Evolutionary conservation across 2,329 filamentous ascomycete genomes (phyloP).

Genomic region (Pseudogymnoascus verrucosus): DNA sequence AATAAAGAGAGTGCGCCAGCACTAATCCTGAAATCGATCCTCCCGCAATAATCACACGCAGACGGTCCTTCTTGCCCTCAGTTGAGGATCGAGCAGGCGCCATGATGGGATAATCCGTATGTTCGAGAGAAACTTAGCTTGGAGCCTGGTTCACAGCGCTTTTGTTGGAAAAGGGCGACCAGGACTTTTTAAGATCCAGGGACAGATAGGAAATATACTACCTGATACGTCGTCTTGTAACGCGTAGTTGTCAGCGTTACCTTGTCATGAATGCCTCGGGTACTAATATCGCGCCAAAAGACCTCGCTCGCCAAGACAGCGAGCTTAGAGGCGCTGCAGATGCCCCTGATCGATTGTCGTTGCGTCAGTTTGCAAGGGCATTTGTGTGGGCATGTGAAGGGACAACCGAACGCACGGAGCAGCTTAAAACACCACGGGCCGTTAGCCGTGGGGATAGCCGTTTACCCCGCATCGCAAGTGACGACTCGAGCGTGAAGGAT

Average conservation of each 20-base stretch:
- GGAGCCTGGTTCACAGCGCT: background rate
- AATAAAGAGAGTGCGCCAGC: conserved; percentile 38
- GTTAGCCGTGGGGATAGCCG: background rate
- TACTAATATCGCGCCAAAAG: background rate
- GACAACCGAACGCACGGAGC: background rate
- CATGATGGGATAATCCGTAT: background rate
- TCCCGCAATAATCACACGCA: conserved; percentile 38
- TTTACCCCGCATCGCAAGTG: background rate
- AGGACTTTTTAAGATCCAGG: background rate
- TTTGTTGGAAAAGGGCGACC: background rate
- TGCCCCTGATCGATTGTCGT: background rate
- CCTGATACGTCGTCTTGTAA: background rate
- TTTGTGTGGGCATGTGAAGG: background rate
- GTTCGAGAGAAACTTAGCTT: conserved; percentile 2
- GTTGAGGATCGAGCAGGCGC: background rate
- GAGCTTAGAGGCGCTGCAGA: background rate
- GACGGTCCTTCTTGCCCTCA: conserved; percentile 2
- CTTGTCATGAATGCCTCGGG: conserved; percentile 1
- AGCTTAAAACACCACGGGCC: background rate
- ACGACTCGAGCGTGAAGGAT: no score
- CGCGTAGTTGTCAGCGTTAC: background rate
- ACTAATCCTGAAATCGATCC: conserved; percentile 41
- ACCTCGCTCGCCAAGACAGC: background rate
- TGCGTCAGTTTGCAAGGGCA: no score
- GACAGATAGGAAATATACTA: background rate